Conservation (phyloP, 306 rosid species). For the Vigna reflexopilosa region DNA sequence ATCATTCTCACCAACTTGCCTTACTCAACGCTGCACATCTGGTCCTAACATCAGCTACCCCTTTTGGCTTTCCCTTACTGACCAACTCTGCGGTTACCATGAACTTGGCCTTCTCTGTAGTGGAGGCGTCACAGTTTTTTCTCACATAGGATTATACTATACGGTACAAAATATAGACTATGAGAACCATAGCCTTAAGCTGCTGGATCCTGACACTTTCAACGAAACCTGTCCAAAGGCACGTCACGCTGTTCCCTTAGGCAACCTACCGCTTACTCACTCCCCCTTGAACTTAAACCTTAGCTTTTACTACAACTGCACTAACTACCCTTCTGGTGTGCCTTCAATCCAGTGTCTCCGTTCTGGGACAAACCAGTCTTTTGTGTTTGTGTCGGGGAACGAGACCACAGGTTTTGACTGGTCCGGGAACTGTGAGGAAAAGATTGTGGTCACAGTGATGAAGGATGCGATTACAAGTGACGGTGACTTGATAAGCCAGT, state of each 20-base stretch:
- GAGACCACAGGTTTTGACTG: conserved; percentile 43
- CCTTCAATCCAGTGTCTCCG: conserved; percentile 40
- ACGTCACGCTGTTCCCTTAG: conserved; percentile 41
- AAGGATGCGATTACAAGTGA: conserved; percentile 34
- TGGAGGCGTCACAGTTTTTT: background rate
- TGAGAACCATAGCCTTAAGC: conserved; percentile 32
- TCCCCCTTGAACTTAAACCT: conserved; percentile 45
- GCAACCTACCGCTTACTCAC: conserved; percentile 42
- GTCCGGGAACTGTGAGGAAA: conserved; percentile 34
- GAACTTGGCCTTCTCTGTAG: conserved; percentile 40
- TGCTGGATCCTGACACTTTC: conserved; percentile 41
- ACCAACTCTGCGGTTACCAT: conserved; percentile 47
- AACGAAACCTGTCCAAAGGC: conserved; percentile 52
- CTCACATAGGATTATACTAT: conserved; percentile 13
- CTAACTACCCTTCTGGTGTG: conserved; percentile 36
- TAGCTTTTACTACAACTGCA: conserved; percentile 50
- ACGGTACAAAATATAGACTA: conserved; percentile 30
- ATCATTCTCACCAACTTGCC: conserved; percentile 38
- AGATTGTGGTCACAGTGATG: conserved; percentile 49
- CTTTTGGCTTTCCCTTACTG: conserved; percentile 44
- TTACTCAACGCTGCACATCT: background rate
- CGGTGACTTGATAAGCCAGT: conserved; percentile 37
- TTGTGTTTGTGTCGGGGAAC: conserved; percentile 49
- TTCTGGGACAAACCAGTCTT: conserved; percentile 32
- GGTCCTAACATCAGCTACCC: conserved; percentile 47